Base-by-base conservation (phyloP, 1,284 basidiomycete genomes). In the Cystobasidium sp. region DNA sequence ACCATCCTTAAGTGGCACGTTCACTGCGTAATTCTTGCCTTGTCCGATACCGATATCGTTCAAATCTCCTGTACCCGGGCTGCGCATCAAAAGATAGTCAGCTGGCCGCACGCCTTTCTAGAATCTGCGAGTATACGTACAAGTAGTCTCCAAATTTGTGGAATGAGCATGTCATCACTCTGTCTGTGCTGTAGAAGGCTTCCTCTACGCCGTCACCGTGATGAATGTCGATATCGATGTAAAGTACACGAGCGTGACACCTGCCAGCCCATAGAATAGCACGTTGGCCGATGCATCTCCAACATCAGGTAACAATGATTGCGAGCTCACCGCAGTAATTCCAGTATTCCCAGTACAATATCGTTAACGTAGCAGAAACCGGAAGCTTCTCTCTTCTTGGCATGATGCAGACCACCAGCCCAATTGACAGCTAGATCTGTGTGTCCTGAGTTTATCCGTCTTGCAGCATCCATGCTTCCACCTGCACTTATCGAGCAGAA, bases 171-270 rank as follows among this genome's bases (percentile, higher is more conserved):
- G 96, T 98, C 90, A 98, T 94, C 78, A 99, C 96, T 67, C 96
- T 86, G 82, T 99, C 92, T 3, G 94, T 97, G 31, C 93, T 94
- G 83, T 97, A 98, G 85, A 99, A 99, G 0, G 96, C 97, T 82
- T 99, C 96, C 80, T 99, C 96, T 46, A 99, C 96, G 20, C 96
- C 97, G 81, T 99, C 97, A 7, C 96, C 96, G 80, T 99, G 96
- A 82, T 98, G 96, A 72, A 94, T 94, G 83, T 99, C 96, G 73
- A 99, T 96, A 83, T 99, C 96, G 81, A 99, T 92, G 83, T 99
- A 99, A 31, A 99, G 85, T 1, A 99, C 95, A 71, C 97, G 91
- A 0, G 92, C 88, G 80, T 88, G 87, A 76, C 84, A 84, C 20
- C 86, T 84, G 74, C 8, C 8, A 31, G 31, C 31, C 31, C 1